Percentiles rank a stretch among this genome's conserved stretches.
Evolutionary conservation across 2,329 filamentous ascomycete species (phyloP).

Genomic region (Emericellopsis atlantica): DNA sequence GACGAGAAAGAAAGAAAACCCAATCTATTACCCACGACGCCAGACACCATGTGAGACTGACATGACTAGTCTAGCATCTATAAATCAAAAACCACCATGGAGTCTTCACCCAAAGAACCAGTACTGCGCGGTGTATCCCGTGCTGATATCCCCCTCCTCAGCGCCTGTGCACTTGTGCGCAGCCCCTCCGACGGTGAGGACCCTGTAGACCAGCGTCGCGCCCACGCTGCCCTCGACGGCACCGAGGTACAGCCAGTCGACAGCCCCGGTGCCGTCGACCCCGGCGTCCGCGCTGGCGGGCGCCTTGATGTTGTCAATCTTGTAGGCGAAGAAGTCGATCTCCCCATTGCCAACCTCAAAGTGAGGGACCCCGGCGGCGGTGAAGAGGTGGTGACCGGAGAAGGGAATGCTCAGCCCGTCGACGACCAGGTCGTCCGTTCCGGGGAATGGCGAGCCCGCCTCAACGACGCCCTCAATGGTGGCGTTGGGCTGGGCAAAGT

Average conservation of each 20-base stretch:
- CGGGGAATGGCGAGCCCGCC: slow-evolving; percentile 13
- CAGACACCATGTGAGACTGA: too few species aligned
- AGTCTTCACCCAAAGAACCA: slow-evolving; percentile 37
- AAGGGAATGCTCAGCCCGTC: slow-evolving; percentile 24
- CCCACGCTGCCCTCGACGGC: slow-evolving; percentile 24
- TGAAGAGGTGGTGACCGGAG: slow-evolving; percentile 59
- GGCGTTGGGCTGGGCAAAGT: slow-evolving; percentile 16
- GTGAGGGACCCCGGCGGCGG: slow-evolving; percentile 34
- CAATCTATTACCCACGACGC: too few species aligned
- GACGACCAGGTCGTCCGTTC: slow-evolving; percentile 27
- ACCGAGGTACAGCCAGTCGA: slow-evolving; percentile 39
- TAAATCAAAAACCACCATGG: neutral
- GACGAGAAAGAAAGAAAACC: too few species aligned
- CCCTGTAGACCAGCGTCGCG: slow-evolving; percentile 35
- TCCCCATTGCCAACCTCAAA: slow-evolving; percentile 38
- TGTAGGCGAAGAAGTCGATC: slow-evolving; percentile 30
- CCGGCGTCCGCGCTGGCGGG: slow-evolving; percentile 35
- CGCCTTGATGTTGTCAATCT: slow-evolving; percentile 35
- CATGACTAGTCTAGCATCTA: too few species aligned
- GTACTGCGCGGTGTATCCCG: slow-evolving; percentile 44
- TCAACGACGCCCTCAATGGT: neutral
- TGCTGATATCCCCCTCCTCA: slow-evolving; percentile 31
- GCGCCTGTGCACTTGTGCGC: slow-evolving; percentile 27
- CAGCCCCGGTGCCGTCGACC: slow-evolving; percentile 34
- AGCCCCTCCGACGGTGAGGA: slow-evolving; percentile 38